Base-by-base conservation (phyloP, 352 stramenopile species). In the Phytophthora boehmeriae region DNA sequence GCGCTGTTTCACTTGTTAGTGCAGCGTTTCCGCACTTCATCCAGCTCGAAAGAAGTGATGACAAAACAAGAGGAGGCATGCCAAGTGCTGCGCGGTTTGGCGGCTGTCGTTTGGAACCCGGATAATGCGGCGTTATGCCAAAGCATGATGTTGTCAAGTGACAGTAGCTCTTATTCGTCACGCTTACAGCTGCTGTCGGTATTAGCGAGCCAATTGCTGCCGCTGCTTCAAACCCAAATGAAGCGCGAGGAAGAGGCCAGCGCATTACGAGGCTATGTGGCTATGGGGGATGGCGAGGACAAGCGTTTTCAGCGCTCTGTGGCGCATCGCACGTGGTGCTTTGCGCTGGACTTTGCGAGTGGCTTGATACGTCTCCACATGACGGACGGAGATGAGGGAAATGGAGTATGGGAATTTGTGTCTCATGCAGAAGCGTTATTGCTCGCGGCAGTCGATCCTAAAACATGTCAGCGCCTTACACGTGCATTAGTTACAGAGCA, bases 251-350 rank as follows among this genome's bases (percentile, higher is more conserved):
- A 80, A 57, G 32, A 22, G 0, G 39, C 1, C 2, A 73, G 49
- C 13, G 64, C 62, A 1, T 19, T 73, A n/a, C 76, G 76, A 3
- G 79, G 79, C 3, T 89, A 89, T 36, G 41, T 52, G 16, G 14
- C 34, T 11, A 36, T 19, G 17, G 28, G n/a, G 25, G 59, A n/a
- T 34, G 49, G 54, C 11, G 23, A 70, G 13, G 62, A 59, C 16
- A 46, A 54, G 22, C 28, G 32, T 16, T 35, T 73, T 4, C 22
- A 75, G 19, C 74, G 76, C 4, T 89, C 82, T 0, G 41, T 67
- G 8, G 74, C 71, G 2, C 82, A 91, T 35, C 58, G 63, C n/a
- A 78, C 82, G 68, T 91, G 82, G 82, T 91, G 82, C 30, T 59
- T 68, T 35, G 68, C 82, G 20, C 60, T 91, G 14, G 59, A 79